These are phyloP conservation scores for Backusella tarrabulga DNA, from an alignment of 192 early-diverging fungal species.

Conservation along the genomic window DNA sequence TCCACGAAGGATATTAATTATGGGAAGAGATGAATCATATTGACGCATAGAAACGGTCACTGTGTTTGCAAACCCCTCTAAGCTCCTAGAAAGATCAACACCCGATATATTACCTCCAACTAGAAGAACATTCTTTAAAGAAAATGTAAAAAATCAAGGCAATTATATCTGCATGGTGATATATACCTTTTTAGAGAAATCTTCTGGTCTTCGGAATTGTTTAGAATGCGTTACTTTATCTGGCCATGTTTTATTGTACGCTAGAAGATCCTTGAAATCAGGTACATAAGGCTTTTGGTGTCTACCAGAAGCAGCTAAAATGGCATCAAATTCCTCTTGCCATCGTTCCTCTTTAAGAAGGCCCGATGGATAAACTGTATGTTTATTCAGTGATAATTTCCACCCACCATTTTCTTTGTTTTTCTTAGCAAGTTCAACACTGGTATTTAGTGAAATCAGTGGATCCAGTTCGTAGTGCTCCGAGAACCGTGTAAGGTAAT, in stretches of 20 bases:
- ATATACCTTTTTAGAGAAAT: constrained; percentile 16
- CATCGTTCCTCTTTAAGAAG: background rate
- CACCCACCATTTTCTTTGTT: background rate
- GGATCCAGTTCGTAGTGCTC: constrained; percentile 1
- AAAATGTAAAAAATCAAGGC: background rate
- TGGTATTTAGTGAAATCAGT: constrained; percentile 19
- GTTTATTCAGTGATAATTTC: background rate
- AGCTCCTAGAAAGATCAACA: constrained; percentile 8
- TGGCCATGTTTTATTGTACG: constrained; percentile 18
- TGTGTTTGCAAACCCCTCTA: constrained; percentile 8
- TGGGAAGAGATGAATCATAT: background rate
- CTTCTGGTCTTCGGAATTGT: constrained; percentile 16
- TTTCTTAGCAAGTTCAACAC: constrained; percentile 15
- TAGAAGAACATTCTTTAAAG: constrained; percentile 18
- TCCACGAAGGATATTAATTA: constrained; percentile 5
- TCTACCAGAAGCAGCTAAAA: constrained; percentile 19
- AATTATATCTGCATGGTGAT: background rate
- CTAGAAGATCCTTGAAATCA: constrained; percentile 1
- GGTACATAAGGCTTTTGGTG: constrained; percentile 18
- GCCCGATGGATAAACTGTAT: background rate
- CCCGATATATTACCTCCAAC: constrained; percentile 21
- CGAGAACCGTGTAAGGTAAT: constrained; percentile 21
- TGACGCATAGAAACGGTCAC: constrained; percentile 14
- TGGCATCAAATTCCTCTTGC: constrained; percentile 18
- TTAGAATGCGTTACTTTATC: constrained; percentile 24